Base-by-base conservation (phyloP, 2,329 filamentous ascomycete species). In the Pyricularia sp. region DNA sequence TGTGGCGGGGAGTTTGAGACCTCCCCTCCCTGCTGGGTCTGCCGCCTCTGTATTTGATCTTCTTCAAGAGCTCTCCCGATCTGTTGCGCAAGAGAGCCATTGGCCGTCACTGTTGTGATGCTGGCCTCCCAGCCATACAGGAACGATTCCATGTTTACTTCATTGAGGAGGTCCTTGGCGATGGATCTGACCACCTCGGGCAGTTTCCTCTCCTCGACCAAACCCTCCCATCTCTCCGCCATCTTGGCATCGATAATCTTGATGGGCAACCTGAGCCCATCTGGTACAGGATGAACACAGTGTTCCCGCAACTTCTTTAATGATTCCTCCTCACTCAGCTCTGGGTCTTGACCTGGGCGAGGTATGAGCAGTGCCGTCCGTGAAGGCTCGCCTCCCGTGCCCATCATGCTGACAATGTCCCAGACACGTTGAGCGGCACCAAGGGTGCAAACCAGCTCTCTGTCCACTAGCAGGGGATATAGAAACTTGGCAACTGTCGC, bases 41-140 rank as follows among this genome's bases (percentile, higher is more conserved):
- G 25, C 4, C 33, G 65, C 28, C 23, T 50, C 23, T 28, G 65
- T 17, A 11, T 26, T 31, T 70, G 70, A 67, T 67, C 63, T 25
- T 33, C 65, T 58, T 73, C 70, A 6, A 73, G 61, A 58, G 73
- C 68, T 4, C 67, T 69, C 5, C 66, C 42, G 64, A 94, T 86
- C 71, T 89, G 85, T 72, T 87, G 90, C 26, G 87, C 85, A 64
- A 90, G 88, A 1, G 85, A 86, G 26, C 86, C 83, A 75, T 94
- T 93, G 71, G 88, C 90, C 3, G 90, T 92, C 67, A 94, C 78
- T 0, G 90, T 93, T 1, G 89, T 91, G 30, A 85, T 75, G 0
- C 83, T 80, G 10, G 81, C 78, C 11, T 82, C 82, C 91, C 91
- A 94, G 20, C 91, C 91, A 74, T 88, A 88, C 68, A 91, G 80